Evolutionary conservation across 345 rosid species (phyloP).

Genomic region (Brassica rapa): DNA sequence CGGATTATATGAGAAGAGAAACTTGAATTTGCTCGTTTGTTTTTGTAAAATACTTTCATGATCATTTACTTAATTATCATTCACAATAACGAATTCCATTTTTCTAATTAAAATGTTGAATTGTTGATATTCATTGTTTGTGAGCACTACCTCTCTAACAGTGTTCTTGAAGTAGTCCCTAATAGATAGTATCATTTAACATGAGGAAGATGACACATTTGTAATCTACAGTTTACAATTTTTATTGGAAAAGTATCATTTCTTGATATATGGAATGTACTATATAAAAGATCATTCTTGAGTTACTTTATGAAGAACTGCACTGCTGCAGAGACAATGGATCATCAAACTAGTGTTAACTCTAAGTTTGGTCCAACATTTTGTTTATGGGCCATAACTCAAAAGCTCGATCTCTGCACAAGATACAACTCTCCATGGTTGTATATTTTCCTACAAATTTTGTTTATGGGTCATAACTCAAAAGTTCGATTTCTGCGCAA

Average conservation of each 20-base stretch:
- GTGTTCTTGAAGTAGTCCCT: background rate
- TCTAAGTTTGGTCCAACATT: background rate
- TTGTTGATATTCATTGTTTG: background rate
- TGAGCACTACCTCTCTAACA: background rate
- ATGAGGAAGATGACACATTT: background rate
- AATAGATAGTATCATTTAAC: background rate
- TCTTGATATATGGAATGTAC: background rate
- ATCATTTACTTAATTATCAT: conserved; percentile 15
- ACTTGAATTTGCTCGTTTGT: conserved; percentile 14
- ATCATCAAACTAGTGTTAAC: background rate
- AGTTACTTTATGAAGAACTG: background rate
- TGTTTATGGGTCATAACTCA: background rate
- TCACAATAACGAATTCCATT: background rate
- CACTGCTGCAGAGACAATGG: background rate
- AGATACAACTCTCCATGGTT: background rate
- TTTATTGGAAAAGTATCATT: background rate
- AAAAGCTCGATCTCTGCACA: background rate
- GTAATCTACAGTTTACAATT: background rate
- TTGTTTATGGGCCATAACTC: background rate
- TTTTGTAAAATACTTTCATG: conserved; percentile 1
- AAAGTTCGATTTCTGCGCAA: background rate
- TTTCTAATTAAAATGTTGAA: background rate
- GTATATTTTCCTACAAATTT: background rate
- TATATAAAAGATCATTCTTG: no score
- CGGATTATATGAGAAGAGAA: conserved; percentile 26